Percentiles rank a stretch among this genome's conserved stretches.
Conservation (phyloP, 257 asterid species). For the Primulina eburnea region DNA sequence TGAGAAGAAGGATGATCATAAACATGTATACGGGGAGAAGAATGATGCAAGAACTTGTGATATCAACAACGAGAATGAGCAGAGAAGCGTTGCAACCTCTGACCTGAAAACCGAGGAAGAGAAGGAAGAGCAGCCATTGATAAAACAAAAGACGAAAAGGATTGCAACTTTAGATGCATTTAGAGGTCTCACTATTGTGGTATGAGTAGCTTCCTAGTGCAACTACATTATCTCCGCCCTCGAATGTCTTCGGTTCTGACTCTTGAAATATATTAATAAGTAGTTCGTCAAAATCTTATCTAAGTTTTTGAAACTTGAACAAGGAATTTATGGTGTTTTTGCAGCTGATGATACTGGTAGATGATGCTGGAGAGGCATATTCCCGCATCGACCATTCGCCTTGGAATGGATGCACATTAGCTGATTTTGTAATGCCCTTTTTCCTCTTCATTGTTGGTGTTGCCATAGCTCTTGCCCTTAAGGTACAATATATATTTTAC, state of each 20-base stretch:
- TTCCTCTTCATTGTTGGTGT: constrained; percentile 91
- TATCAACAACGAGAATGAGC: constrained; percentile 11
- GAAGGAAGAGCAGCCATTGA: constrained; percentile 28
- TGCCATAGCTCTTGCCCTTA: constrained; percentile 81
- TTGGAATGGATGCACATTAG: constrained; percentile 91
- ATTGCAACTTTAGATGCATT: constrained; percentile 80
- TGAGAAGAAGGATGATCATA: constrained; percentile 16
- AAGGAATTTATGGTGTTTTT: background rate
- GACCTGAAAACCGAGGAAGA: constrained; percentile 16
- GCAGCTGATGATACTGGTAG: constrained; percentile 83
- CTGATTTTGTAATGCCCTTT: constrained; percentile 87
- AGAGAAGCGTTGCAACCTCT: background rate
- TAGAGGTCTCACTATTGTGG: constrained; percentile 82
- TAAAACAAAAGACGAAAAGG: constrained; percentile 52
- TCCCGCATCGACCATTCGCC: constrained; percentile 83
- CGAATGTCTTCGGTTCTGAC: background rate
- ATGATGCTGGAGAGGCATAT: constrained; percentile 75
- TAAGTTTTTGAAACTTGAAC: no score
- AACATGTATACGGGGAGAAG: background rate
- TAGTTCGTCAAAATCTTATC: no score
- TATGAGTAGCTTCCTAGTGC: constrained; percentile 18
- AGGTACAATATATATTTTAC: constrained; percentile 37
- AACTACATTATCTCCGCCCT: background rate
- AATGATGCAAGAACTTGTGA: constrained; percentile 22
- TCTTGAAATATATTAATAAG: no score